Percentiles rank a stretch among this genome's conserved stretches.
Evolutionary conservation across 352 stramenopile species (phyloP).

Genomic region (Globisporangium lucens): DNA sequence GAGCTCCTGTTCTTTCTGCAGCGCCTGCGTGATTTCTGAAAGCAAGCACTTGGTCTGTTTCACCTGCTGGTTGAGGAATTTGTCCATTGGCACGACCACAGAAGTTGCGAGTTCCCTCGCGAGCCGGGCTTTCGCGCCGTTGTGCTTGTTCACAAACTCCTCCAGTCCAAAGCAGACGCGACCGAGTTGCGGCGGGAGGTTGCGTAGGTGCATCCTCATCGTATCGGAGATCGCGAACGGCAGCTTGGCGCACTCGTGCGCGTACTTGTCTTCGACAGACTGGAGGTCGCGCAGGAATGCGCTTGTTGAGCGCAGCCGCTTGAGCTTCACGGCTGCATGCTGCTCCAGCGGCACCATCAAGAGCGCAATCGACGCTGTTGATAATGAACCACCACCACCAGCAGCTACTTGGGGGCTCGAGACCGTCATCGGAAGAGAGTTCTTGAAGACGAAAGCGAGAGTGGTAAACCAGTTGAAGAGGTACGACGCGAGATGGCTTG

Average conservation of each 20-base stretch:
- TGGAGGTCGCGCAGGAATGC: conserved; percentile 35
- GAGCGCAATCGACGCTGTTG: background rate
- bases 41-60: conserved; percentile 40
- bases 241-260: conserved; percentile 26
- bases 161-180: conserved; percentile 28
- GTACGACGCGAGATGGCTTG: background rate
- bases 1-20: conserved; percentile 41
- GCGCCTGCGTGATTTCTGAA: conserved; percentile 35
- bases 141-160: conserved; percentile 21
- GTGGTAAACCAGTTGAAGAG: background rate
- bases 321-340: conserved; percentile 28
- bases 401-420: background rate
- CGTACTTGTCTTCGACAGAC: conserved; percentile 35
- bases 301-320: conserved; percentile 23
- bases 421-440: background rate
- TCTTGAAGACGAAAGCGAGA: background rate
- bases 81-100: conserved; percentile 32
- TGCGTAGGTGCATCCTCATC: conserved; percentile 6
- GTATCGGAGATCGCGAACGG: conserved; percentile 17
- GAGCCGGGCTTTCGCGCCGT: conserved; percentile 19
- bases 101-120: conserved; percentile 26
- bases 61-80: conserved; percentile 32
- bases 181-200: conserved; percentile 20
- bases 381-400: background rate
- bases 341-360: conserved; percentile 25